phyloP scores from a whole-genome alignment of 139 green algal genomes.

The Coelastrella sp. region DNA sequence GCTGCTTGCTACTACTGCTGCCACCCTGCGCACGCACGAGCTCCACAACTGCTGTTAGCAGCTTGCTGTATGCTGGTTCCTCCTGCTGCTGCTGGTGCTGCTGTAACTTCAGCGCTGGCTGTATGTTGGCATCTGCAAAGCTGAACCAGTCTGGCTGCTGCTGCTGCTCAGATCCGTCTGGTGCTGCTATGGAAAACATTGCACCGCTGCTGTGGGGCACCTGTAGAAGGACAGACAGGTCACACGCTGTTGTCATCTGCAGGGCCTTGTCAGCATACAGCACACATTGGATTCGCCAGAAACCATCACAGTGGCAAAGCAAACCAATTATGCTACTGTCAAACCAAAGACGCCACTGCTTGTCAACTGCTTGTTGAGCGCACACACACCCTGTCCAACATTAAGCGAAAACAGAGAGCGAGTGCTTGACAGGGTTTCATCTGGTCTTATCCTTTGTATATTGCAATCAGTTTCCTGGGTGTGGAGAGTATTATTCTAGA shows the following conservation, averaged over 20 bases:
- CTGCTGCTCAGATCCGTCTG: constrained; percentile 18
- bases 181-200: background rate
- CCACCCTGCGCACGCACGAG: background rate
- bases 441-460: too few relatives aligned
- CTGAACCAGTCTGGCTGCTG: constrained; percentile 23
- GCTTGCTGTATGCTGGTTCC: background rate
- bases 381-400: too few relatives aligned
- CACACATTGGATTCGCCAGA: background rate
- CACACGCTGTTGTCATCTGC: background rate
- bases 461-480: too few relatives aligned
- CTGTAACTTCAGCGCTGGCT: background rate
- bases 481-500: too few relatives aligned
- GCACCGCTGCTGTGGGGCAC: background rate
- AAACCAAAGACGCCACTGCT: too few relatives aligned
- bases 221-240: background rate
- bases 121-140: background rate
- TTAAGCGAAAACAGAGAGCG: too few relatives aligned
- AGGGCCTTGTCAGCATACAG: background rate
- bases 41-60: background rate
- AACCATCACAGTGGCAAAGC: too few relatives aligned
- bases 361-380: too few relatives aligned
- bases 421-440: too few relatives aligned
- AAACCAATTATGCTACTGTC: too few relatives aligned
- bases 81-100: constrained; percentile 12
- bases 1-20: background rate